These are phyloP conservation scores for Neurospora sublineolata DNA, from an alignment of 495 filamentous ascomycete genomes.

Conservation along the genomic window DNA sequence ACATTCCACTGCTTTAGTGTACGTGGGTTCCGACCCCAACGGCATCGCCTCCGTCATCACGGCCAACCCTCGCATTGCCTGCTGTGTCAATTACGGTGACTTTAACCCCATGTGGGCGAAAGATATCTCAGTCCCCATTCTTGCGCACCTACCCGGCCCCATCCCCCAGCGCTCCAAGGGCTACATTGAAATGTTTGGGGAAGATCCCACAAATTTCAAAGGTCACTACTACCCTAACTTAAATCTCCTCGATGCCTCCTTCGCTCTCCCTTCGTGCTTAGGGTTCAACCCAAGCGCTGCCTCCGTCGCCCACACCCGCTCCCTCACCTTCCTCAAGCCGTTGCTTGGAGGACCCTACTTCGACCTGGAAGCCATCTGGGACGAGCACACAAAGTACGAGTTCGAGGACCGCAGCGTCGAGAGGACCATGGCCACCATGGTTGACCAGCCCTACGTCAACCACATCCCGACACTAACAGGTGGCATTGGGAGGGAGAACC, in stretches of 20 bases:
- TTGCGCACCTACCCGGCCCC: slow-evolving; percentile 10
- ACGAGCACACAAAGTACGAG: slow-evolving; percentile 45
- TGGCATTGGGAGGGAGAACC: slow-evolving; percentile 54
- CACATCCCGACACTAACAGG: slow-evolving; percentile 53
- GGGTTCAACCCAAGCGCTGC: slow-evolving; percentile 29
- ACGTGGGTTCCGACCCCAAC: not conserved
- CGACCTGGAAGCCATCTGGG: slow-evolving; percentile 50
- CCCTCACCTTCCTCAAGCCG: slow-evolving; percentile 40
- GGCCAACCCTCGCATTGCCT: slow-evolving; percentile 17
- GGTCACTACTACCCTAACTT: slow-evolving; percentile 23
- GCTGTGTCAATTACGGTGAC: slow-evolving; percentile 21
- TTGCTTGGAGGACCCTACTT: slow-evolving; percentile 41
- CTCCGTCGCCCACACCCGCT: slow-evolving; percentile 39
- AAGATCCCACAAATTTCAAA: not conserved
- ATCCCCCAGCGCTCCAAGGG: not conserved
- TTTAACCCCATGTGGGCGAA: not conserved
- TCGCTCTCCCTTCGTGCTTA: slow-evolving; percentile 30
- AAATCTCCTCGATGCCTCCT: slow-evolving; percentile 12
- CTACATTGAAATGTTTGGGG: not conserved
- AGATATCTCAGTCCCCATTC: slow-evolving; percentile 2
- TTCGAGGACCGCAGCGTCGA: slow-evolving; percentile 42
- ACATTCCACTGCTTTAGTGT: slow-evolving; percentile 1
- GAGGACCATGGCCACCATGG: slow-evolving; percentile 49
- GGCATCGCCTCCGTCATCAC: slow-evolving; percentile 6
- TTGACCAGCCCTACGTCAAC: slow-evolving; percentile 48